Evolutionary conservation across 2,329 filamentous ascomycete species (phyloP), one percentile per base, ranked within the genome.

Genomic region (Paracoccidioides lutzii): DNA sequence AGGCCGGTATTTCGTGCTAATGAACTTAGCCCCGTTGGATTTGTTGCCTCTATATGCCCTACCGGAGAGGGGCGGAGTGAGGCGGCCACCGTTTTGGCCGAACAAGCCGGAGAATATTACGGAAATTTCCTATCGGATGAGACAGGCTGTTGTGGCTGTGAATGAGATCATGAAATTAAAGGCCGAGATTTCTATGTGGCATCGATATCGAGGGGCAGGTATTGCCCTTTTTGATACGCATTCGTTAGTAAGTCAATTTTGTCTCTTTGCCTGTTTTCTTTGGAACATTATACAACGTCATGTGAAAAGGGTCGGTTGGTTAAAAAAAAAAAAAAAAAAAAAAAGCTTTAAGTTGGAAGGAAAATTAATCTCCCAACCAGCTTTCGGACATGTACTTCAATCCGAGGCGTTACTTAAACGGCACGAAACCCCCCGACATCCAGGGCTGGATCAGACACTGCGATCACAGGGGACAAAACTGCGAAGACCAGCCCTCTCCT

Each of bases 221-320:
- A 73, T 90, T 56, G 81, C 82, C 2, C 66, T 87, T 45, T 84
- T 87, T 64, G 80, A 91, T 66, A 80, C 84, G 37, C 79, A 88
- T 67, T 73, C 71, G 37, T 71, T 88, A 61, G 75, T 78, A 60
- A 61, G 73, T 61, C 32, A 9, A 42, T 2, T 40, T 56, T 42
- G 57, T 50, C 57, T 54, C 28, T 9, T 12, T 33, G 8, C 15
- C 9, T 7, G 12, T 22, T 8, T 43, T 15, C 3, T 15, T 15
- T 44, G 14, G 12, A 40, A 4, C 45, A 33, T 41, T 22, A 4
- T 15, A 51, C 43, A 46, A n/a, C 22, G 22, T 22, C 14, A 28
- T 40, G 55, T 42, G 55, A 7, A 15, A 7, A 42, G n/a, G 8
- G n/a, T 15, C 40, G 5, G 3, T 42, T 42, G 15, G n/a, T n/a